These are phyloP conservation scores for Kurtzmaniella natalensis DNA, from an alignment of 1,139 yeast genomes.

Conservation along the genomic window DNA sequence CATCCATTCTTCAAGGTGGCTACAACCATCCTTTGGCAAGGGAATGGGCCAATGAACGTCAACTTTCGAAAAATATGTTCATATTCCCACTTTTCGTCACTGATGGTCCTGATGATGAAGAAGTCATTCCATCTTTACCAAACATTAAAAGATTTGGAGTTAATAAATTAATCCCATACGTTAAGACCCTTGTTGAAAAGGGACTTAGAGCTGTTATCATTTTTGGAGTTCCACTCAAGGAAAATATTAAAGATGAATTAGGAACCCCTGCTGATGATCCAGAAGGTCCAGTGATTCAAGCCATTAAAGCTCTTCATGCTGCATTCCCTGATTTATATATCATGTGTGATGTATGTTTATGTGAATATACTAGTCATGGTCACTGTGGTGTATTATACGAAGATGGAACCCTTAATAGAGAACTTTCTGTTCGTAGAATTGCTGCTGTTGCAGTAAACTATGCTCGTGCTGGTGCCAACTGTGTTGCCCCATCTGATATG, in stretches of 20 bases:
- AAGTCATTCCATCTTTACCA: conserved; percentile 71
- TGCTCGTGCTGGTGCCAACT: conserved; percentile 92
- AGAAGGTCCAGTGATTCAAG: conserved; percentile 85
- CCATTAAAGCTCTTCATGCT: conserved; percentile 59
- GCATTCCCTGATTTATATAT: conserved; percentile 80
- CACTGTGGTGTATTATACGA: conserved; percentile 90
- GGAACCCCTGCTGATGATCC: conserved; percentile 97
- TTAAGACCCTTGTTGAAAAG: conserved; percentile 63
- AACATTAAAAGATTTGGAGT: conserved; percentile 85
- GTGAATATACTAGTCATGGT: conserved; percentile 96
- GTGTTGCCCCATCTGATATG: conserved; percentile 98
- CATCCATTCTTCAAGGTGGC: conserved; percentile 90
- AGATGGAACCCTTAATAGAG: conserved; percentile 82
- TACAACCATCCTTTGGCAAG: conserved; percentile 87
- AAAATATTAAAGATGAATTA: conserved; percentile 67
- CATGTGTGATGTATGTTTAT: conserved; percentile 92
- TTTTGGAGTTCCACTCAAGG: conserved; percentile 84
- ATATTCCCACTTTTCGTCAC: conserved; percentile 88
- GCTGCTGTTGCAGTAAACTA: conserved; percentile 96
- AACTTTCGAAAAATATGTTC: conserved; percentile 80
- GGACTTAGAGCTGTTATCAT: conserved; percentile 84
- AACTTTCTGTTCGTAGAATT: conserved; percentile 69
- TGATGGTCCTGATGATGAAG: conserved; percentile 79
- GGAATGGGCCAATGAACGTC: conserved; percentile 88
- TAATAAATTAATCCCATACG: conserved; percentile 71